Percentiles rank a stretch among this genome's conserved stretches.
phyloP scores from a whole-genome alignment of 2,329 filamentous ascomycete species.

The Periconia macrospinosa region DNA sequence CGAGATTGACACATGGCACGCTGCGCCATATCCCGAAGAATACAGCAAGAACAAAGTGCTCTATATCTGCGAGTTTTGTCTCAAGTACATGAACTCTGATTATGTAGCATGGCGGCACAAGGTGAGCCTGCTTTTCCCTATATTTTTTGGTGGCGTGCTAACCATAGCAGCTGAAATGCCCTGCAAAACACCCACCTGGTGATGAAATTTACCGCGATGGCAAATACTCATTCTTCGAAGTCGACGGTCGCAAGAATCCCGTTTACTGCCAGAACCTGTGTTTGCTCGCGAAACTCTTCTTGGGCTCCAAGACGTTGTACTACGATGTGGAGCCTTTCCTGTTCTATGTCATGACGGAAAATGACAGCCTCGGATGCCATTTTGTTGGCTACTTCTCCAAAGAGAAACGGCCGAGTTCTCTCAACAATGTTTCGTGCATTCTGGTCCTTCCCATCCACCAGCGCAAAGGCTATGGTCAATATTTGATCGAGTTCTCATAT shows the following conservation, averaged over 20 bases:
- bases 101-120: constrained; percentile 98
- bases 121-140: constrained; percentile 28
- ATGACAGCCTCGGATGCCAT: constrained; percentile 87
- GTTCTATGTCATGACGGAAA: constrained; percentile 96
- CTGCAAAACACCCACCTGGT: constrained; percentile 92
- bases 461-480: constrained; percentile 93
- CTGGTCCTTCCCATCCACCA: constrained; percentile 94
- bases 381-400: constrained; percentile 99
- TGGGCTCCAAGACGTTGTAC: constrained; percentile 98
- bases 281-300: constrained; percentile 90
- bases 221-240: constrained; percentile 93
- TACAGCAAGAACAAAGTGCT: constrained; percentile 95
- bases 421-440: constrained; percentile 98
- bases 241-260: constrained; percentile 93
- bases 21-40: constrained; percentile 95
- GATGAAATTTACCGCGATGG: constrained; percentile 96
- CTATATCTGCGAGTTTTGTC: constrained; percentile 99
- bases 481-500: constrained; percentile 98
- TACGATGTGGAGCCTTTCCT: constrained; percentile 97
- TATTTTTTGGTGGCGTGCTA: constrained; percentile 13
- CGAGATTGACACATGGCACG: constrained; percentile 99
- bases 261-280: constrained; percentile 99
- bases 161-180: constrained; percentile 69
- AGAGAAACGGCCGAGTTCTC: constrained; percentile 90
- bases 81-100: constrained; percentile 99